These are phyloP conservation scores for Mucor velutinosus DNA, from an alignment of 371 early-diverging fungal genomes.

Conservation along the genomic window DNA sequence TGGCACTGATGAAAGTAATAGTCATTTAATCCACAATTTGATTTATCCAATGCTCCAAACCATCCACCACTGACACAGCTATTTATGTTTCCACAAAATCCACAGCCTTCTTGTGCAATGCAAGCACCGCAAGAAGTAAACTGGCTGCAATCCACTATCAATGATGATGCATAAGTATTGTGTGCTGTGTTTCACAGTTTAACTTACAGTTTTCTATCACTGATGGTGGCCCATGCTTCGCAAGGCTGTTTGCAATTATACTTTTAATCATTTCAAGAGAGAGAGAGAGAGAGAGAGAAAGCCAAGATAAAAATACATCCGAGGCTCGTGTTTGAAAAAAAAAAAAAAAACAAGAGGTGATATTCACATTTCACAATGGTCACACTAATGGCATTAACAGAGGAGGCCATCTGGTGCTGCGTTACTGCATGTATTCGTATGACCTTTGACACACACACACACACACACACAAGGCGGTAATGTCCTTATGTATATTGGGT, in stretches of 20 bases:
- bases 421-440: too few species aligned
- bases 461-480: too few species aligned
- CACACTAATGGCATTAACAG: too few species aligned
- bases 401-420: too few species aligned
- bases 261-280: neutral
- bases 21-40: constrained; percentile 10
- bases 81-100: constrained; percentile 15
- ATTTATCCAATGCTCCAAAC: constrained; percentile 21
- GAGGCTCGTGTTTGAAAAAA: neutral
- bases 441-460: too few species aligned
- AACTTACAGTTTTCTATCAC: neutral
- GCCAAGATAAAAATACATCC: neutral
- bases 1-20: constrained; percentile 27
- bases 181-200: too few species aligned
- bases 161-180: neutral
- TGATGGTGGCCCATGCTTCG: neutral
- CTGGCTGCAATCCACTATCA: constrained; percentile 16
- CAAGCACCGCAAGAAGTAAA: constrained; percentile 12
- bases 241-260: neutral
- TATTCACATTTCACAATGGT: neutral
- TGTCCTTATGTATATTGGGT: too few species aligned
- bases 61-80: constrained; percentile 19
- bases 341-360: neutral
- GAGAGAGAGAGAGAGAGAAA: neutral
- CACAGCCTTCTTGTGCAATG: constrained; percentile 22